phyloP scores from a whole-genome alignment of 2,329 filamentous ascomycete genomes.

The Onygenales sp. region DNA sequence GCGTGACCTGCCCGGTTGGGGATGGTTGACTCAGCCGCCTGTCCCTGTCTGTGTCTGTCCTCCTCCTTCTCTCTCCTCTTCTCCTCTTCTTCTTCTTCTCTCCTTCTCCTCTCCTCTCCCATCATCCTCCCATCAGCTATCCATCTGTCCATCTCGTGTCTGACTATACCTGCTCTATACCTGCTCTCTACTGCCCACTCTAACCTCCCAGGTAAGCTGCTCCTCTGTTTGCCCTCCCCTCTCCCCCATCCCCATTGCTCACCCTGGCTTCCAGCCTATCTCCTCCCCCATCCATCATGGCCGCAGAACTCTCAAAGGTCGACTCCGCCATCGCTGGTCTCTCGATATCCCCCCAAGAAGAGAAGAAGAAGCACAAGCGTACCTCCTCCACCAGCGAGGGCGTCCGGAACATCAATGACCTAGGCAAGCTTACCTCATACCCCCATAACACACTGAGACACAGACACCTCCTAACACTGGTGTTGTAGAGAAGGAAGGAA shows the following conservation, averaged over 20 bases:
- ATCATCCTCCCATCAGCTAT: constrained; percentile 3
- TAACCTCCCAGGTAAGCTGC: background rate
- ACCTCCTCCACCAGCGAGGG: constrained; percentile 59
- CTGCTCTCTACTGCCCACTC: constrained; percentile 1
- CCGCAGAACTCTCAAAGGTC: constrained; percentile 68
- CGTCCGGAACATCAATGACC: constrained; percentile 73
- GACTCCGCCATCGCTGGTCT: constrained; percentile 84
- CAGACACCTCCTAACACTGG: background rate
- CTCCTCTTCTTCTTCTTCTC: constrained; percentile 8
- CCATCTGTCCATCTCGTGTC: background rate
- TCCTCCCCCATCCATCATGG: constrained; percentile 35
- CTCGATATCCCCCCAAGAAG: constrained; percentile 56
- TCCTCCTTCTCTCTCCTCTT: constrained; percentile 4
- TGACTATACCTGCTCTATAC: background rate
- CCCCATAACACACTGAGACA: background rate
- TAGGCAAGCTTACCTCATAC: constrained; percentile 50
- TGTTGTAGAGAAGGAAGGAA: constrained; percentile 59
- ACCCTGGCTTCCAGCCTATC: background rate
- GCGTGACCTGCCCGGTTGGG: background rate
- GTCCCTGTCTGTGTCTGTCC: constrained; percentile 8
- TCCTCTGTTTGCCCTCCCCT: background rate
- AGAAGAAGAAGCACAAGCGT: constrained; percentile 48
- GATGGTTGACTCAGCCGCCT: background rate
- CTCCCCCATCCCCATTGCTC: background rate
- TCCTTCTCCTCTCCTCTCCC: constrained; percentile 5